Evolutionary conservation across 495 filamentous ascomycete genomes (phyloP), one percentile per base, ranked within the genome.

Genomic region (Penicillium soppii): DNA sequence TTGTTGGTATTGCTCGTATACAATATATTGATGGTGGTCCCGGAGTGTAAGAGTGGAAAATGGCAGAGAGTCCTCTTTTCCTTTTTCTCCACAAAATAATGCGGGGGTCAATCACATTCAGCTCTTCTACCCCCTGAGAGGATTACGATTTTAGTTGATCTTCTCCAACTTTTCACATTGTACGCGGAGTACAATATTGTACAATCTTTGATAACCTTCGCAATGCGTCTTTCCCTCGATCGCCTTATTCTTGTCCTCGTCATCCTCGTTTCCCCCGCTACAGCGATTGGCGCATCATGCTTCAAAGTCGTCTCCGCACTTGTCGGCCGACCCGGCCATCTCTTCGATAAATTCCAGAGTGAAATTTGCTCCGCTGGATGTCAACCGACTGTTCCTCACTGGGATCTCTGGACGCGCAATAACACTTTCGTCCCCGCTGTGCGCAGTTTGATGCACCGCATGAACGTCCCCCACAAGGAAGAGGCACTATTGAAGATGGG

Each of bases 401-500:
- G 72, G 72, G 72, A 75, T 48, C 69, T 73, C 32, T 75, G 72
- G 72, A 73, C 72, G 15, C 69, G 69, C 61, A 67, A 71, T 56
- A 69, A 73, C 54, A 63, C 69, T 25, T 75, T 73, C 41, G 58
- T 72, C 7, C 72, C 72, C 37, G 67, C 71, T 9, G 69, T 73
- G 30, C 70, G 67, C 61, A 66, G 52, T 44, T 47, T 73, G n/a
- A 67, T 69, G 59, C 54, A 53, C 5, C 61, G 63, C 43, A 59
- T 72, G 58, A 58, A 70, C 32, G 58, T 65, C 13, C 67, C 68
- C 10, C 62, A 63, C 16, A 57, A 70, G 23, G 70, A 73, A 40
- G 67, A 59, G 5, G 60, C 60, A 12, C 52, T 73, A 29, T 40
- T 71, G 25, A 65, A 67, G 29, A 67, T 75, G 54, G 72, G 72